Base-by-base conservation (phyloP, 2,329 filamentous ascomycete genomes). In the Talaromyces islandicus region DNA sequence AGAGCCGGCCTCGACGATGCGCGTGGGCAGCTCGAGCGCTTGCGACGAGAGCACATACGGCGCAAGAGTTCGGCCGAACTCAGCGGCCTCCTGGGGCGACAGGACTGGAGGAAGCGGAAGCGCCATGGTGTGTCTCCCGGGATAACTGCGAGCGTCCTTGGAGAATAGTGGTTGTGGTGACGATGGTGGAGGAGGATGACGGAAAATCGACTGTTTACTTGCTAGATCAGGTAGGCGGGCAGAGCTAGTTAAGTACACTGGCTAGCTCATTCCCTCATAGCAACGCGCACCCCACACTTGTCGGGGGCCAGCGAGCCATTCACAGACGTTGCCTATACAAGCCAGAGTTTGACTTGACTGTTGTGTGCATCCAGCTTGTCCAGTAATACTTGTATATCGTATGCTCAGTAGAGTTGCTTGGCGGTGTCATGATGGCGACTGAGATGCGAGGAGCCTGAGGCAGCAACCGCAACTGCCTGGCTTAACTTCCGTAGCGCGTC, bases 11-110 rank as follows among this genome's bases (percentile, higher is more conserved):
- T 84, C 82, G 63, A 85, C 72, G 57, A 90, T 71, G 65, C 85
- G 84, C 60, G 83, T 78, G 11, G 91, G 90, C 32, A 96, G 82
- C 68, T 85, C 80, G 70, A 84, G 83, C 60, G 92, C 79, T 73
- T 92, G 87, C 10, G 84, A 57, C 80, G 52, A 91, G 70, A 73
- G 85, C 41, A 62, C 57, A 56, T 62, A 96, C 10, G 92, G 92
- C 65, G 85, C 79, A 65, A 96, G 87, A 0, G 89, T 90, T 68
- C 85, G 85, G 65, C 81, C 78, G 75, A 87, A 95, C 73, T 92
- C 87, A 66, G 88, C 85, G 74, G 89, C 93, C 65, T 96, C 91
- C 64, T 82, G 77, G 12, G 94, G 78, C 41, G 84, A 82, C 64
- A 84, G 83, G 65, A 96, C 77, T n/a, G 81, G 74, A 6, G 92